Conservation (phyloP, 2,329 filamentous ascomycete genomes). For the Trichoderma sp. region DNA sequence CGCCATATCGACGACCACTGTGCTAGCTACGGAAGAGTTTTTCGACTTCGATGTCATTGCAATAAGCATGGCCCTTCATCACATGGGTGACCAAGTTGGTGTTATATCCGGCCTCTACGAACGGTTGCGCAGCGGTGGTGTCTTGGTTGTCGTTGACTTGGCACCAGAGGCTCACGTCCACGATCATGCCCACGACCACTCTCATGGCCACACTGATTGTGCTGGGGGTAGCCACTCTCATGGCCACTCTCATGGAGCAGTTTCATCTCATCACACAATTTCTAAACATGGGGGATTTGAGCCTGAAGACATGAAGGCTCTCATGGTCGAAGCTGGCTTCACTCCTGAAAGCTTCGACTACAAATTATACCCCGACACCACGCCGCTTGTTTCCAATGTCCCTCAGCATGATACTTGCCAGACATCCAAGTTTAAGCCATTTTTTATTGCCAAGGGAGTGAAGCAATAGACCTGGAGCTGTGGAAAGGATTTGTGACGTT, state of each 20-base stretch:
- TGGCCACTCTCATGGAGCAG: neutral
- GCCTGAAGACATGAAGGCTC: constrained; percentile 1
- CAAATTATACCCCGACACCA: neutral
- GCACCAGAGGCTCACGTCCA: neutral
- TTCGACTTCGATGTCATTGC: neutral
- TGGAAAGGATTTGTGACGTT: neutral
- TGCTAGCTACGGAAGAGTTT: neutral
- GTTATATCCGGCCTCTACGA: neutral
- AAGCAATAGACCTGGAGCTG: neutral
- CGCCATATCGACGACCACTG: neutral
- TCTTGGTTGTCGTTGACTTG: constrained; percentile 6
- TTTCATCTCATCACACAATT: neutral
- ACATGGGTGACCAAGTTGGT: neutral
- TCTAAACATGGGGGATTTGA: neutral
- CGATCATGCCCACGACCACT: neutral
- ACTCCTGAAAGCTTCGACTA: constrained; percentile 1
- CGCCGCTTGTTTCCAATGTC: neutral
- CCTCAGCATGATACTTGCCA: neutral
- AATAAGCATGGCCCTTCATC: constrained; percentile 9
- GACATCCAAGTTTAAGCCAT: neutral
- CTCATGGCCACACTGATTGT: neutral
- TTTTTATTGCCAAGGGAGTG: constrained; percentile 1
- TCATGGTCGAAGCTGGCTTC: neutral
- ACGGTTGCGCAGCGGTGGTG: neutral
- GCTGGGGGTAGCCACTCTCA: neutral